phyloP scores from a whole-genome alignment of 1,284 basidiomycete genomes.

The Mycena sp. region DNA sequence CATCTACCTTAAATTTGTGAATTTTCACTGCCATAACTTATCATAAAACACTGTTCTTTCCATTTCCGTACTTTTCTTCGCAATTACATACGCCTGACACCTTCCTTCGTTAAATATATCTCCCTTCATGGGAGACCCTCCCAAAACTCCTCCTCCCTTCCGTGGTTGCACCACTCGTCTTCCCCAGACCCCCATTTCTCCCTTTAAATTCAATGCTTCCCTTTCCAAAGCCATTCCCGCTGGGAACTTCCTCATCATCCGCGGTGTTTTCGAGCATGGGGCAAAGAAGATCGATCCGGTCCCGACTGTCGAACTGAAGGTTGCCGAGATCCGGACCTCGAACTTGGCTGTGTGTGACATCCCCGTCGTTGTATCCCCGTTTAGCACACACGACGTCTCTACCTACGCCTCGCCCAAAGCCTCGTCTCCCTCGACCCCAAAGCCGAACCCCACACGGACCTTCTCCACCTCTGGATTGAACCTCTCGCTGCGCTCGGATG shows the following conservation, averaged over 20 bases:
- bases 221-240: neutral
- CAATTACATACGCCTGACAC: too few species aligned
- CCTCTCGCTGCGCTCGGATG: neutral
- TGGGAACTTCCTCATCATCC: neutral
- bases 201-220: neutral
- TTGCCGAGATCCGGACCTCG: neutral
- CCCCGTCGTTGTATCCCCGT: neutral
- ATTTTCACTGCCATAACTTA: too few species aligned
- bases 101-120: too few species aligned
- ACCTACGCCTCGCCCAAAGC: neutral
- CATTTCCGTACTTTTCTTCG: too few species aligned
- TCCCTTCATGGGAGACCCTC: slow-evolving; percentile 7
- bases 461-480: neutral
- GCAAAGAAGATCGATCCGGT: neutral
- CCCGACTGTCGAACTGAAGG: neutral
- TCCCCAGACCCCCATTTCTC: too few species aligned
- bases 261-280: neutral
- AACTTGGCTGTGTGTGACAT: neutral
- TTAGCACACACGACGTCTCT: neutral
- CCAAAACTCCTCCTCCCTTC: neutral
- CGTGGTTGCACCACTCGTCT: neutral
- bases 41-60: too few species aligned
- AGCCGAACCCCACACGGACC: neutral
- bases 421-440: neutral
- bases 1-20: too few species aligned